phyloP scores from a whole-genome alignment of 441 rosid genomes.

The Macaranga tanarius region DNA sequence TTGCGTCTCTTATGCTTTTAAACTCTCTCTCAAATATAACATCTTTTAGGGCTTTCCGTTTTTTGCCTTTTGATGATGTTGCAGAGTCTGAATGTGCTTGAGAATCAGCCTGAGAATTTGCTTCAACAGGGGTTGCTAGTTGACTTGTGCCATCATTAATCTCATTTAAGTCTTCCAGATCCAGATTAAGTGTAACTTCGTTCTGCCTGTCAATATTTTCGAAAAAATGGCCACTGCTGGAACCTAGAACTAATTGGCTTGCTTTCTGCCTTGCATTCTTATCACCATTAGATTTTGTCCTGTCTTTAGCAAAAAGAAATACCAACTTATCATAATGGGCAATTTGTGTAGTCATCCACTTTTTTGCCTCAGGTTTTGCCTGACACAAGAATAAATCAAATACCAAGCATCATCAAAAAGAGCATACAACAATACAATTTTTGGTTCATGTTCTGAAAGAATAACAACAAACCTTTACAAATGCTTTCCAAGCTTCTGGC shows the following conservation, averaged over 20 bases:
- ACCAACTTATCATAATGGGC: slow-evolving; percentile 23
- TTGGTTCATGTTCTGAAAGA: not conserved
- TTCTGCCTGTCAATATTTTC: slow-evolving; percentile 16
- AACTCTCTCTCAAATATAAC: slow-evolving; percentile 25
- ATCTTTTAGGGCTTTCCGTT: slow-evolving; percentile 15
- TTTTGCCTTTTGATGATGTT: slow-evolving; percentile 27
- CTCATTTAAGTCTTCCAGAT: slow-evolving; percentile 25
- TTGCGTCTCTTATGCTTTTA: slow-evolving; percentile 24
- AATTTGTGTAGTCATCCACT: slow-evolving; percentile 31
- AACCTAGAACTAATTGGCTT: slow-evolving; percentile 1
- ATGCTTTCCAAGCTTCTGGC: slow-evolving; percentile 32
- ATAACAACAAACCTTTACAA: slow-evolving; percentile 22
- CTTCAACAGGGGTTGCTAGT: slow-evolving; percentile 20
- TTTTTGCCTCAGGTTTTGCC: slow-evolving; percentile 32
- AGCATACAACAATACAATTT: not conserved
- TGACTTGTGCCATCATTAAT: slow-evolving; percentile 30
- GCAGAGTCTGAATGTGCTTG: slow-evolving; percentile 22
- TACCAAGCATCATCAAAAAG: not conserved
- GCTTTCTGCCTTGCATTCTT: slow-evolving; percentile 9
- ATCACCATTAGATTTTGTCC: slow-evolving; percentile 12
- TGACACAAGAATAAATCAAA: slow-evolving; percentile 4
- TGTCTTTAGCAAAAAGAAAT: slow-evolving; percentile 25
- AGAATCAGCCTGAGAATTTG: slow-evolving; percentile 24
- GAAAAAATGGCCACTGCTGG: slow-evolving; percentile 5
- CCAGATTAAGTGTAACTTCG: slow-evolving; percentile 11